A percentile compares a stretch with the other conserved stretches of the same genome.
Conservation (phyloP, 225 moss, liverwort and hornwort species). For the Polytrichum formosum region DNA sequence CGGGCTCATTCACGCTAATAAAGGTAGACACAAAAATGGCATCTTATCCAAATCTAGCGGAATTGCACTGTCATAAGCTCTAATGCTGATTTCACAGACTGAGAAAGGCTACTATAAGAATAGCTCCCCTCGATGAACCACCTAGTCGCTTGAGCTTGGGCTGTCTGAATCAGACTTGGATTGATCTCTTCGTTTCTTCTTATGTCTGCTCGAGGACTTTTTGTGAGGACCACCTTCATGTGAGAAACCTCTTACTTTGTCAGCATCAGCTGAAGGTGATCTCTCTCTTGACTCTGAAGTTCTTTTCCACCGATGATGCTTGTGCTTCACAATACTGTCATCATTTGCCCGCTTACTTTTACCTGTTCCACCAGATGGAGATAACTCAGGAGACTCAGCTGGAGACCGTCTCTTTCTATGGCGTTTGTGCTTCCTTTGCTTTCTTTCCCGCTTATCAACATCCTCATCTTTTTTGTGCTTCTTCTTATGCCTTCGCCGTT, state of each 20-base stretch:
- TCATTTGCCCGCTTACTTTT: constrained; percentile 31
- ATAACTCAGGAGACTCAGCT: constrained; percentile 36
- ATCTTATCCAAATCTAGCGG: constrained; percentile 37
- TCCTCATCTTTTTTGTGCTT: constrained; percentile 76
- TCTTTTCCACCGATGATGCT: constrained; percentile 52
- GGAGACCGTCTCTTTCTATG: constrained; percentile 43
- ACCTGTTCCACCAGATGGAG: constrained; percentile 32
- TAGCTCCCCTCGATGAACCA: constrained; percentile 35
- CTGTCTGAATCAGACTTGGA: constrained; percentile 75
- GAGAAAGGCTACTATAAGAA: constrained; percentile 18
- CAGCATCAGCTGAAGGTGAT: constrained; percentile 41
- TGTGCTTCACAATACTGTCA: constrained; percentile 37
- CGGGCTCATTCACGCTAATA: constrained; percentile 42
- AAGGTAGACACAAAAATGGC: constrained; percentile 28
- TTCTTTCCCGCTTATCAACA: constrained; percentile 72
- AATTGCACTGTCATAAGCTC: constrained; percentile 24
- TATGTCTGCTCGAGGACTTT: constrained; percentile 69
- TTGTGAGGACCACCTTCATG: constrained; percentile 48
- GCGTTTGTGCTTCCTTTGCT: constrained; percentile 61
- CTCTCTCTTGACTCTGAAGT: constrained; percentile 44
- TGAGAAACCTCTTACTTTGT: constrained; percentile 30
- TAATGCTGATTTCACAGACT: constrained; percentile 17
- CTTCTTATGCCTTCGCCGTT: constrained; percentile 73
- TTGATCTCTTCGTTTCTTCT: constrained; percentile 58
- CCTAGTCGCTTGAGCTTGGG: constrained; percentile 78